Base-by-base conservation (phyloP, 1,284 basidiomycete genomes). In the Tilletia caries region DNA sequence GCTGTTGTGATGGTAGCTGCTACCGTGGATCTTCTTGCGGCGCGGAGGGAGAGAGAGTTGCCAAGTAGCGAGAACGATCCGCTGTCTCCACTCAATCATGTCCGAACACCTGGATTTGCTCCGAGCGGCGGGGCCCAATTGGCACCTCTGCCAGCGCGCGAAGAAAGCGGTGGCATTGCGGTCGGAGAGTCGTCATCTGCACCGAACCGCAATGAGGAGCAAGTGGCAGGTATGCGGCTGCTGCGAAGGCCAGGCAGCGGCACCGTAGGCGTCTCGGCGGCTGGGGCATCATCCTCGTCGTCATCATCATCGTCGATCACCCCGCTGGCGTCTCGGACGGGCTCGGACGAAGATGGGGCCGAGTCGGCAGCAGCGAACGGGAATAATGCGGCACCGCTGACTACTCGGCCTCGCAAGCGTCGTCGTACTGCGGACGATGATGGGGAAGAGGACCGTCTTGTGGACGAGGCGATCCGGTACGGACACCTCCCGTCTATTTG, bases 401-500 rank as follows among this genome's bases (percentile, higher is more conserved):
- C 25, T 29, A 23, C 25, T 5, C 52, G 52, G 23, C 23, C 52
- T 25, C 52, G 23, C 52, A 54, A 54, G 52, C 23, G 52, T 13
- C 52, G 52, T 3, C n/a, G 52, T 5, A 27, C 52, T 13, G 25
- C 52, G 29, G 52, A 27, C 15, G 52, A 54, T 15, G 52, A 54
- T 54, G 52, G 52, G 15, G 52, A 54, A 25, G 52, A 54, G 25
- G 52, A 54, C 13, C 52, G 52, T 29, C 23, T 54, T 15, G 52
- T 54, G 23, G 52, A 54, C 52, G 25, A 29, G 5, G 52, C 52
- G 25, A 54, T 54, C 25, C 52, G 52, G 13, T 54, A 25, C 37
- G 37, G 37, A 10, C 37, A 41, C 8, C 15, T 41, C 15, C 37
- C 37, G 15, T 15, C 37, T 41, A 41, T 41, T 15, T 41, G 37